Percentiles rank a stretch among this genome's conserved stretches.
These are phyloP conservation scores for Sarocladium strictum DNA, from an alignment of 2,329 filamentous ascomycete species.

Conservation along the genomic window DNA sequence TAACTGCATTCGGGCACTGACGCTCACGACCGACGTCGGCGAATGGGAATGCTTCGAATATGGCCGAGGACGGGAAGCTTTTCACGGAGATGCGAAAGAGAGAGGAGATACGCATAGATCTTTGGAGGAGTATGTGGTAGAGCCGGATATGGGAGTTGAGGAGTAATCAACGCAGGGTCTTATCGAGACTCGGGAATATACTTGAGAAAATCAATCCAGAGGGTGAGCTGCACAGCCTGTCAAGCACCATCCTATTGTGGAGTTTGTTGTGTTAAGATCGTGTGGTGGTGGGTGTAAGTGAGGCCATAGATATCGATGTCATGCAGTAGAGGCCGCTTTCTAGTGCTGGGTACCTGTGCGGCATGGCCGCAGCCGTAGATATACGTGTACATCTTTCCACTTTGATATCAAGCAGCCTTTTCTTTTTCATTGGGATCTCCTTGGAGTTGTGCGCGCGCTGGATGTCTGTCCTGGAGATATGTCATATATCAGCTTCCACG, in stretches of 20 bases:
- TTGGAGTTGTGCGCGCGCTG: too few species aligned
- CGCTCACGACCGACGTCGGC: slow-evolving; percentile 3
- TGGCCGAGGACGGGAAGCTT: not conserved
- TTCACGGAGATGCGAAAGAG: too few species aligned
- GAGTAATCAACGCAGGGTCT: not conserved
- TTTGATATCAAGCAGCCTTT: not conserved
- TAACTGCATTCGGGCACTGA: slow-evolving; percentile 8
- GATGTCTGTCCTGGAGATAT: not conserved
- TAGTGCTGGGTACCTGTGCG: not conserved
- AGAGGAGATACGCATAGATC: too few species aligned
- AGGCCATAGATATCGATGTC: not conserved
- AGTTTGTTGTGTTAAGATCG: not conserved
- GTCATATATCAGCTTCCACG: slow-evolving; percentile 5
- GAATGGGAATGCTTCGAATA: too few species aligned
- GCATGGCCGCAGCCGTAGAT: not conserved
- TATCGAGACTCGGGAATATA: too few species aligned
- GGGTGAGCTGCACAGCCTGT: too few species aligned
- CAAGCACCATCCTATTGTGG: too few species aligned
- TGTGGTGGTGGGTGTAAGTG: not conserved
- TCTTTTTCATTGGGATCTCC: not conserved
- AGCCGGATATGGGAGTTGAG: not conserved
- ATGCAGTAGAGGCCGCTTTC: not conserved
- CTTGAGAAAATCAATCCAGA: too few species aligned
- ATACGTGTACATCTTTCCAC: not conserved
- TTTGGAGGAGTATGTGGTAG: too few species aligned